phyloP scores from a whole-genome alignment of 116 monocot genomes.

The Trichopus zeylanicus region DNA sequence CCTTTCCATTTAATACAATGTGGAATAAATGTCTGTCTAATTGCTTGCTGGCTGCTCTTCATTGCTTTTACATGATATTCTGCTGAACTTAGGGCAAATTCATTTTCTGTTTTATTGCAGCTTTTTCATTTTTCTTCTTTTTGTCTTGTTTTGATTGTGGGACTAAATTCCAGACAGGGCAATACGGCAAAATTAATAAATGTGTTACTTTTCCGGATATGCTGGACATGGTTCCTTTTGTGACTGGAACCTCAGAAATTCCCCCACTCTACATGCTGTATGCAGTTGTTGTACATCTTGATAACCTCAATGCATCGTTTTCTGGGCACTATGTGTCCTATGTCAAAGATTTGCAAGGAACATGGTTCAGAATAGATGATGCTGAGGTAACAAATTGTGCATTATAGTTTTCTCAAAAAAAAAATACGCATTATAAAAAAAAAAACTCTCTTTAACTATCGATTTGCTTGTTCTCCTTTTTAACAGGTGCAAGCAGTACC shows the following conservation, averaged over 20 bases:
- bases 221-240: slow-evolving; percentile 59
- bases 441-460: neutral
- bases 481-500: slow-evolving; percentile 72
- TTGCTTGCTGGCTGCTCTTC: too few species aligned
- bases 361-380: slow-evolving; percentile 83
- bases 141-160: slow-evolving; percentile 2
- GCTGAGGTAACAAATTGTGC: slow-evolving; percentile 60
- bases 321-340: slow-evolving; percentile 94
- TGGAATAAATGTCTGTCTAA: too few species aligned
- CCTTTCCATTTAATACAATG: too few species aligned
- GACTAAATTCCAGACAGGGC: slow-evolving; percentile 46
- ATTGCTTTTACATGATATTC: too few species aligned
- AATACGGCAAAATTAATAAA: slow-evolving; percentile 85
- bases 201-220: slow-evolving; percentile 51
- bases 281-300: slow-evolving; percentile 88
- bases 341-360: slow-evolving; percentile 83
- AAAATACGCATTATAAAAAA: too few species aligned
- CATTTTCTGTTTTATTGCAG: slow-evolving; percentile 1
- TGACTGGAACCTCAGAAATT: slow-evolving; percentile 40
- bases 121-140: neutral
- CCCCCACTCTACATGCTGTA: slow-evolving; percentile 91
- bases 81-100: too few species aligned
- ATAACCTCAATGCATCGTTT: slow-evolving; percentile 80
- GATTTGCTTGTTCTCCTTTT: neutral
- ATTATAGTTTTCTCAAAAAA: too few species aligned